These are phyloP conservation scores for Saprolegnia parasitica DNA, from an alignment of 352 stramenopile genomes.

Conservation along the genomic window DNA sequence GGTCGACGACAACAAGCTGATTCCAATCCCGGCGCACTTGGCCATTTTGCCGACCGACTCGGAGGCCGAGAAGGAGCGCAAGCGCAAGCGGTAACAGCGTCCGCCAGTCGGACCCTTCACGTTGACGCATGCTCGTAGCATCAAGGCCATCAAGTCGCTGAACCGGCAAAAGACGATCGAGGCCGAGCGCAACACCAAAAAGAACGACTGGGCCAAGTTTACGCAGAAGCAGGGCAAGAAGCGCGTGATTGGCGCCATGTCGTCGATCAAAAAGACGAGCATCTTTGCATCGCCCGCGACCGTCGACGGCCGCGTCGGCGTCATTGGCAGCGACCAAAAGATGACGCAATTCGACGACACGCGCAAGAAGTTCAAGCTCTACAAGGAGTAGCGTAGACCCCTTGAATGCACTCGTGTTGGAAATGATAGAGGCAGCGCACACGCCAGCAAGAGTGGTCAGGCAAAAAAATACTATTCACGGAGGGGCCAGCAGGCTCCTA, in stretches of 20 bases:
- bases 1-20: constrained; percentile 45
- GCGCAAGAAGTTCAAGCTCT: constrained; percentile 65
- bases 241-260: constrained; percentile 56
- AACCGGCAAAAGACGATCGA: constrained; percentile 85
- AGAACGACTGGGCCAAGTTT: constrained; percentile 84
- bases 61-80: constrained; percentile 81
- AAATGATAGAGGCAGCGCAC: not conserved
- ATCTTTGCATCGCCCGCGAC: constrained; percentile 88
- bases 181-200: constrained; percentile 76
- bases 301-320: constrained; percentile 76
- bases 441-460: not conserved
- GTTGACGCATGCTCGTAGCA: constrained; percentile 13
- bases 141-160: constrained; percentile 80
- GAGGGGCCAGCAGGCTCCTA: not conserved
- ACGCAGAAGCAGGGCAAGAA: constrained; percentile 77
- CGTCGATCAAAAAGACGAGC: constrained; percentile 74
- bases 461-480: not conserved
- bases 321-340: constrained; percentile 81
- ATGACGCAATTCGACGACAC: constrained; percentile 78
- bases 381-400: not conserved
- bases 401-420: not conserved
- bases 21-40: constrained; percentile 84
- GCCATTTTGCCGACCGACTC: constrained; percentile 76
- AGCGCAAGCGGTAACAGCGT: constrained; percentile 51
- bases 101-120: not conserved